Base-by-base conservation (phyloP, 306 rosid genomes). In the Trifolium repens region DNA sequence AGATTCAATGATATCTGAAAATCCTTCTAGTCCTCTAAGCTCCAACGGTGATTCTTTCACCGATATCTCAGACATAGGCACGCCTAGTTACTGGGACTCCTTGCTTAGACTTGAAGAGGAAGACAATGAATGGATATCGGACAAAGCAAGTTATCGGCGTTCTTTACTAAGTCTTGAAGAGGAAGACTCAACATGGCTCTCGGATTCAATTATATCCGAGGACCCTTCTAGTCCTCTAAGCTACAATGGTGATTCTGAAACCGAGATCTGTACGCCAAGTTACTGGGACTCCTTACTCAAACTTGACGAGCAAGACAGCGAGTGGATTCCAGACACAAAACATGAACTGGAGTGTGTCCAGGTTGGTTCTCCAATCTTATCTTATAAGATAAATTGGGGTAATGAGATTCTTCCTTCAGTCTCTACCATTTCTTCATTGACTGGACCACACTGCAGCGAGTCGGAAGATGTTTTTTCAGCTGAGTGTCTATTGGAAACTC, bases 101-200 rank as follows among this genome's bases (percentile, higher is more conserved):
- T 68, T 88, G 34, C 70, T 86, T 35, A 68, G 11, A 71, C 88
- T 85, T 64, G 82, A 85, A 39, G 69, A 43, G 22, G 80, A 83
- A 73, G 82, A 78, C 34, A 65, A 1, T 24, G 78, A 79, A 22
- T 81, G 71, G 84, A 67, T 11, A 68, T 62, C 72, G 4, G 84
- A 84, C 32, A 72, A 37, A 65, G 72, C 24, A 9, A 63, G 78
- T 76, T 82, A 66, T 50, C 9, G 8, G 62, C 71, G 71, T 58
- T 58, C 64, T 26, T 82, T 89, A 16, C 47, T 86, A 39, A 67
- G 42, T 75, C 84, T 85, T 61, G 87, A 86, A 47, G 74, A 54
- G 9, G 85, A 84, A 78, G 90, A 81, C 32, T 58, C 42, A 10
- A 71, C 61, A 35, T 81, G 85, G 87, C 80, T 83, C 58, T 73